phyloP scores from a whole-genome alignment of 768 basidiomycete genomes.

The Macrolepiota fuliginosa region DNA sequence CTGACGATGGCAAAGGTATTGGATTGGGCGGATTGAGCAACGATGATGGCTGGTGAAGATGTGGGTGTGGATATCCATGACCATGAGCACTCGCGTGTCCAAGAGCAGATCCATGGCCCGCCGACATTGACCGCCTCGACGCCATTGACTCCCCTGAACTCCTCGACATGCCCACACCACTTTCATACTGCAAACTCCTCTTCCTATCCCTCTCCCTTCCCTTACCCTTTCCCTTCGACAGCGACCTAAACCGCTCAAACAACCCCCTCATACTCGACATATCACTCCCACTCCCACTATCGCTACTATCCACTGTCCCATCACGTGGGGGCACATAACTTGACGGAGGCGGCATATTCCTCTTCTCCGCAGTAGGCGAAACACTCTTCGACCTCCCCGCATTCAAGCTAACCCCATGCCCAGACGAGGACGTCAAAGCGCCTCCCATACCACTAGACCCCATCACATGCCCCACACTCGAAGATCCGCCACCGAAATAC shows the following conservation, averaged over 20 bases:
- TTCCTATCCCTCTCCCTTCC: background rate
- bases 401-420: background rate
- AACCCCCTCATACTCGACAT: slow-evolving; percentile 1
- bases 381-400: background rate
- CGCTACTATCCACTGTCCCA: background rate
- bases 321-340: slow-evolving; percentile 7
- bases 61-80: slow-evolving; percentile 13
- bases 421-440: background rate
- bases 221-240: background rate
- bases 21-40: slow-evolving; percentile 23
- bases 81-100: background rate
- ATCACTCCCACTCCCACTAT: background rate
- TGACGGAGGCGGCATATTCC: background rate
- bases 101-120: background rate
- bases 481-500: background rate
- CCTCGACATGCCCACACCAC: background rate
- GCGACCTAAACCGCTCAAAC: slow-evolving; percentile 2
- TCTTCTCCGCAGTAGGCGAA: background rate
- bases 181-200: background rate
- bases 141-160: slow-evolving; percentile 6
- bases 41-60: slow-evolving; percentile 20
- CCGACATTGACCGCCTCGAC: background rate
- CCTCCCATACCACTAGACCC: background rate
- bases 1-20: slow-evolving; percentile 5
- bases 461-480: background rate